phyloP scores from a whole-genome alignment of 2,329 filamentous ascomycete species.

The Alternaria brassicae region DNA sequence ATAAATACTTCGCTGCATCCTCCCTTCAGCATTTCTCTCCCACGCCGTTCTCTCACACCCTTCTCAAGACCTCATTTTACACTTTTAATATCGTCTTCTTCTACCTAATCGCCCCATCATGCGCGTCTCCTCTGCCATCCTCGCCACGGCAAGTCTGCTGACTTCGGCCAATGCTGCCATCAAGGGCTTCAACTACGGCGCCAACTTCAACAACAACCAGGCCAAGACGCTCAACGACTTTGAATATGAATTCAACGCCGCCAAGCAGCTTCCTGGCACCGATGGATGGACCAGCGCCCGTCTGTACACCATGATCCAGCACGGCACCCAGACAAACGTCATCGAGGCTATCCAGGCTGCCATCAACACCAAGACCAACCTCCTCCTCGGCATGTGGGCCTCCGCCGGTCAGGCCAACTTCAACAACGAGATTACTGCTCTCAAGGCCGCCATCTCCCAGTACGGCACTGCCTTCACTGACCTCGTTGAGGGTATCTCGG shows the following conservation, averaged over 20 bases:
- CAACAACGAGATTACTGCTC: conserved; percentile 75
- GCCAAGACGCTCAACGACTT: conserved; percentile 70
- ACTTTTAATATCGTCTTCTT: conserved; percentile 14
- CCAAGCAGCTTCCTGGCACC: conserved; percentile 69
- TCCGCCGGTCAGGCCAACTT: conserved; percentile 70
- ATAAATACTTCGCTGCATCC: conserved; percentile 24
- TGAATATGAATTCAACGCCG: conserved; percentile 72
- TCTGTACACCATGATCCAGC: conserved; percentile 79
- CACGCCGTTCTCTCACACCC: neutral
- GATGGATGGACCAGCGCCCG: conserved; percentile 68
- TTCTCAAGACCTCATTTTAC: conserved; percentile 4
- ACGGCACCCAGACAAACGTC: conserved; percentile 67
- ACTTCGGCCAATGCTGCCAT: conserved; percentile 49
- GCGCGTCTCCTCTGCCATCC: conserved; percentile 44
- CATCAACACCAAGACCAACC: conserved; percentile 76
- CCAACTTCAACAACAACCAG: conserved; percentile 65
- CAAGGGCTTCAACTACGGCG: conserved; percentile 76
- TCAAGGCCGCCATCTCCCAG: conserved; percentile 71
- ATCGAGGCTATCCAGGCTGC: conserved; percentile 80
- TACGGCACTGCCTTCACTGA: conserved; percentile 72
- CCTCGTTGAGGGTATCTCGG: conserved; percentile 80
- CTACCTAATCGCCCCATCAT: conserved; percentile 30
- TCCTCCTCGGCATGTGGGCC: conserved; percentile 85
- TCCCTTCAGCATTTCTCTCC: conserved; percentile 5
- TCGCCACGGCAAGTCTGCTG: conserved; percentile 50